Conservation (phyloP, 768 basidiomycete species). For the Nevesoporus exiguus region DNA sequence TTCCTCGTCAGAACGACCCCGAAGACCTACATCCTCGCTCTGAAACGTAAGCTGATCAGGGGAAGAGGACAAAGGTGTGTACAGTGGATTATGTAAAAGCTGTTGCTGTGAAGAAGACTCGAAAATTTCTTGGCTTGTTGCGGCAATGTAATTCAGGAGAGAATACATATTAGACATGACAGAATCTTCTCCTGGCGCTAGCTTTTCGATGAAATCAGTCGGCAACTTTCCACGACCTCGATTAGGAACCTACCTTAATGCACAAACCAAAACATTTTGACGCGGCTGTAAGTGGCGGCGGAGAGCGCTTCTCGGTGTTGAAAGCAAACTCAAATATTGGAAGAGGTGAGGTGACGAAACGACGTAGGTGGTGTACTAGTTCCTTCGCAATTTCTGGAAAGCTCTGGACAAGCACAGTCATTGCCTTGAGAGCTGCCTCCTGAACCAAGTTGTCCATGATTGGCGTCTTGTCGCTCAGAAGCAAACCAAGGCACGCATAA, state of each 20-base stretch:
- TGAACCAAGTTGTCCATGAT: slow-evolving; percentile 82
- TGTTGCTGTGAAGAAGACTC: slow-evolving; percentile 49
- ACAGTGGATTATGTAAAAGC: slow-evolving; percentile 40
- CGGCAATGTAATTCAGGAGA: slow-evolving; percentile 86
- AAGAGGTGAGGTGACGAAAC: slow-evolving; percentile 84
- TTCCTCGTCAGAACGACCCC: slow-evolving; percentile 77
- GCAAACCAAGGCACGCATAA: slow-evolving; percentile 61
- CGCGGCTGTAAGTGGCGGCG: slow-evolving; percentile 77
- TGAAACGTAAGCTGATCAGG: slow-evolving; percentile 51
- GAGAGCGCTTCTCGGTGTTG: slow-evolving; percentile 64
- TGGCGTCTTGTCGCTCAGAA: slow-evolving; percentile 79
- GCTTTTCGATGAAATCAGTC: slow-evolving; percentile 37
- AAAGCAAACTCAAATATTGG: slow-evolving; percentile 88
- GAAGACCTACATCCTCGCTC: slow-evolving; percentile 59
- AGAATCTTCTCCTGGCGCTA: slow-evolving; percentile 83
- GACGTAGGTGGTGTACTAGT: slow-evolving; percentile 76
- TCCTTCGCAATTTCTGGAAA: slow-evolving; percentile 75
- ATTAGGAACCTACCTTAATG: slow-evolving; percentile 54
- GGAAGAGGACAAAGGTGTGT: slow-evolving; percentile 29
- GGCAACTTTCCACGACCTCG: background rate
- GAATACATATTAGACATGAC: slow-evolving; percentile 97
- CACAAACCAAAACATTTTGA: slow-evolving; percentile 89
- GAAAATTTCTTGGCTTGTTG: slow-evolving; percentile 73
- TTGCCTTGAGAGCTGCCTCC: slow-evolving; percentile 85
- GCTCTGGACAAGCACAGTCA: slow-evolving; percentile 80